These are phyloP conservation scores for Hippophae gyantsensis DNA, from an alignment of 306 rosid genomes.

Conservation along the genomic window DNA sequence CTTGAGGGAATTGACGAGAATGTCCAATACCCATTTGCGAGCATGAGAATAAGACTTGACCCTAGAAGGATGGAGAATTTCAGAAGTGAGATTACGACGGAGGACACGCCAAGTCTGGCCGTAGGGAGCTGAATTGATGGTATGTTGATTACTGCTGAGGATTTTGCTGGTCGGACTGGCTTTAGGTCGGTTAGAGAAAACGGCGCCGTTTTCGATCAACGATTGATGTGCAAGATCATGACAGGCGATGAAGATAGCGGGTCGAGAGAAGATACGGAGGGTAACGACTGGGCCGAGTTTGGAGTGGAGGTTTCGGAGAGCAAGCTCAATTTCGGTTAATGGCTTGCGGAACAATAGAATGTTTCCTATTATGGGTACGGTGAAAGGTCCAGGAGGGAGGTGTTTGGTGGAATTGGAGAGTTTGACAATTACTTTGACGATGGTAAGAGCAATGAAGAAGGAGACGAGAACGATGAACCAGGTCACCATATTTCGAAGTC, in stretches of 20 bases:
- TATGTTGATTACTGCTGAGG: constrained; percentile 12
- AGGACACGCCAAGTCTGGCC: constrained; percentile 26
- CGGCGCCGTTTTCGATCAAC: constrained; percentile 19
- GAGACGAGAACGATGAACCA: too few relatives aligned
- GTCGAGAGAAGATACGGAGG: constrained; percentile 15
- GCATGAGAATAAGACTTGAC: constrained; percentile 7
- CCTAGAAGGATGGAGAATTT: constrained; percentile 22
- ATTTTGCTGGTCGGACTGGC: background rate
- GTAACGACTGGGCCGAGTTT: constrained; percentile 20
- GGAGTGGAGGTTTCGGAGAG: constrained; percentile 16
- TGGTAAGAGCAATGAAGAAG: too few relatives aligned
- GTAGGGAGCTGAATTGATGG: constrained; percentile 14
- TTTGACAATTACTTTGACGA: too few relatives aligned
- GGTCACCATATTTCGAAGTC: too few relatives aligned
- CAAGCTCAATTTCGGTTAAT: constrained; percentile 1
- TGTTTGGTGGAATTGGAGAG: background rate
- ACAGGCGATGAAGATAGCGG: constrained; percentile 13
- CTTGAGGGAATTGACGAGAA: constrained; percentile 11
- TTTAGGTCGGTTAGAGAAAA: constrained; percentile 20
- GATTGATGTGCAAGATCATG: constrained; percentile 20
- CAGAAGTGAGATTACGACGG: constrained; percentile 28
- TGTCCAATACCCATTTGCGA: constrained; percentile 19
- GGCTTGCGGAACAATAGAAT: constrained; percentile 7
- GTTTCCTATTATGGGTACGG: constrained; percentile 8
- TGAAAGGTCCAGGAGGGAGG: constrained; percentile 20